Evolutionary conservation across 2,329 filamentous ascomycete species (phyloP).

Genomic region (Coleophoma cylindrospora): DNA sequence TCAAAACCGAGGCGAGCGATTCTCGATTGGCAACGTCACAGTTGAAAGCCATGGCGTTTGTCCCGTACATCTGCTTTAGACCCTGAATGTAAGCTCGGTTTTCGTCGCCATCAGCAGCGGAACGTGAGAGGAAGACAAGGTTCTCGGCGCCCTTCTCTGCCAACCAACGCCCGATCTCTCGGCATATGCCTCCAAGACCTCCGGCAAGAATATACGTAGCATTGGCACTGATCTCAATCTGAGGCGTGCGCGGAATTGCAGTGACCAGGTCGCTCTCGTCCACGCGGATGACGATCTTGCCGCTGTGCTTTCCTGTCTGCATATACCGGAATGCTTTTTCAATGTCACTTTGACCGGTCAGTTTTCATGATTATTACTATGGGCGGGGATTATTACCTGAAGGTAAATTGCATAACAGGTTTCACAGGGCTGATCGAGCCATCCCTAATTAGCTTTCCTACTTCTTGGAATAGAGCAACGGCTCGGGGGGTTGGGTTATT

Average conservation of each 20-base stretch:
- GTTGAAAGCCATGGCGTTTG: conserved; percentile 6
- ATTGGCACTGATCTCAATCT: conserved; percentile 6
- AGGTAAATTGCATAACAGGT: neutral
- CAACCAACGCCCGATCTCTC: conserved; percentile 31
- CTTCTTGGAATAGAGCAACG: conserved; percentile 5
- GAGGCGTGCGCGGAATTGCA: neutral
- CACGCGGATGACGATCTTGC: conserved; percentile 30
- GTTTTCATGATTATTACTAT: conserved; percentile 27
- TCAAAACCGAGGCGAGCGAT: neutral
- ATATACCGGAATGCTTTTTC: conserved; percentile 21
- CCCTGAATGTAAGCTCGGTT: conserved; percentile 9
- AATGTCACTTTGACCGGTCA: conserved; percentile 10
- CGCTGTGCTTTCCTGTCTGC: conserved; percentile 34
- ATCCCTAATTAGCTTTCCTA: neutral
- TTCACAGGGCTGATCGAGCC: neutral
- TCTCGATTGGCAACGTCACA: neutral
- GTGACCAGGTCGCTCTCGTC: neutral
- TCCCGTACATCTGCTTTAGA: conserved; percentile 7
- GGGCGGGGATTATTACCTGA: conserved; percentile 18
- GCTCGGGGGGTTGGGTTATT: neutral
- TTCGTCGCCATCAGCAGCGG: conserved; percentile 27
- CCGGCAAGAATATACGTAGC: conserved; percentile 33
- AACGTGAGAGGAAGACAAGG: conserved; percentile 31
- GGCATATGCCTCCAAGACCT: conserved; percentile 36
- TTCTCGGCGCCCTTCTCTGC: conserved; percentile 29